Conservation (phyloP, 1,139 yeast species). For the Hemisphaericaspora lyxosophila region DNA sequence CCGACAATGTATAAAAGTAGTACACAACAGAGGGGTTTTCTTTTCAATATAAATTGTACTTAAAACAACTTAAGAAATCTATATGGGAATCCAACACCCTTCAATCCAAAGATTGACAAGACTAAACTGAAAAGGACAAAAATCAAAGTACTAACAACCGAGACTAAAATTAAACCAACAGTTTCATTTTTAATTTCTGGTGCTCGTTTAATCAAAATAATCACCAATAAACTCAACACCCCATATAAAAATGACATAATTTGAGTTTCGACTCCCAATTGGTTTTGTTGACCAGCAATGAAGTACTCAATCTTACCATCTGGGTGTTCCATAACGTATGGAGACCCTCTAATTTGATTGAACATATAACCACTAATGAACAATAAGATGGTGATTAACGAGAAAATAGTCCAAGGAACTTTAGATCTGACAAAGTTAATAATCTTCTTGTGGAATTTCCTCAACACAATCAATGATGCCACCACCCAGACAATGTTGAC, state of each 20-base stretch:
- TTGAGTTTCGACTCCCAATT: conserved; percentile 83
- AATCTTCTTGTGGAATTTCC: conserved; percentile 36
- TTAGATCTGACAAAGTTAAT: conserved; percentile 26
- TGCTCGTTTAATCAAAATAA: conserved; percentile 49
- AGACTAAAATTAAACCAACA: conserved; percentile 45
- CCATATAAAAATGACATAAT: conserved; percentile 66
- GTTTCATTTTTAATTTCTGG: conserved; percentile 45
- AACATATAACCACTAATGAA: conserved; percentile 93
- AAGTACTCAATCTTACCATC: conserved; percentile 65
- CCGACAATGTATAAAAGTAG: no score
- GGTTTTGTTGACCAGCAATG: conserved; percentile 65
- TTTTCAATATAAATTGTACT: not conserved
- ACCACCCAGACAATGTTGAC: conserved; percentile 44
- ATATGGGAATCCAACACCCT: conserved; percentile 65
- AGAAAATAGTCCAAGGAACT: conserved; percentile 62
- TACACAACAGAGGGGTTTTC: no score
- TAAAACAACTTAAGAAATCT: conserved; percentile 32
- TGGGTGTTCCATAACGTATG: conserved; percentile 59
- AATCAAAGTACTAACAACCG: conserved; percentile 36
- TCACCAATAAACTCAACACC: conserved; percentile 47
- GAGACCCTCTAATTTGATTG: conserved; percentile 78
- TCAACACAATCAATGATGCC: conserved; percentile 19
- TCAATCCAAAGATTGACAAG: conserved; percentile 54
- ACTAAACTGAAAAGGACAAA: conserved; percentile 55
- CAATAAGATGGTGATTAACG: conserved; percentile 61